phyloP scores from a whole-genome alignment of 306 rosid species.

The Medicago lupulina region DNA sequence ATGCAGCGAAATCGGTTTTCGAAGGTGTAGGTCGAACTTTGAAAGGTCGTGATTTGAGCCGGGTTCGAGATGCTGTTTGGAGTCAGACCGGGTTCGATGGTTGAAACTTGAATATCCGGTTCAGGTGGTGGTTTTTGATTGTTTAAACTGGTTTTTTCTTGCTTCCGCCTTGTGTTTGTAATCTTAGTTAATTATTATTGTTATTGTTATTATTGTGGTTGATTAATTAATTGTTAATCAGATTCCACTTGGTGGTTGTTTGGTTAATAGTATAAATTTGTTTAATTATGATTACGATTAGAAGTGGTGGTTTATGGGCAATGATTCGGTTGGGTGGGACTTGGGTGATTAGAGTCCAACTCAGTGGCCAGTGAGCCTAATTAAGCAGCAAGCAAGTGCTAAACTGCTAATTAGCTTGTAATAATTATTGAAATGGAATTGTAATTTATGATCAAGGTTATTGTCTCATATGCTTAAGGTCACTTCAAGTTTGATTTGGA shows the following conservation, averaged over 20 bases:
- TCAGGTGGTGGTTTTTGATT: background rate
- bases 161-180: background rate
- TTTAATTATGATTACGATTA: background rate
- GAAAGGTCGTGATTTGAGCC: conserved; percentile 93
- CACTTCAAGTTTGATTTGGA: conserved; percentile 7
- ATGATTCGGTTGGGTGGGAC: conserved; percentile 58
- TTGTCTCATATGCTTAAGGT: background rate
- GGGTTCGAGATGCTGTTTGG: conserved; percentile 97
- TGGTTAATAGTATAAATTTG: background rate
- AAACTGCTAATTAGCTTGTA: conserved; percentile 9
- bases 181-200: conserved; percentile 8
- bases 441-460: background rate
- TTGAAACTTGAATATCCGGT: conserved; percentile 11
- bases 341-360: conserved; percentile 51
- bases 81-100: conserved; percentile 97
- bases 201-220: background rate
- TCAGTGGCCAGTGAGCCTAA: conserved; percentile 60
- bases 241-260: conserved; percentile 29
- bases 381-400: conserved; percentile 17
- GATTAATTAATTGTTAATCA: conserved; percentile 7
- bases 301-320: conserved; percentile 46
- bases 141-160: conserved; percentile 2
- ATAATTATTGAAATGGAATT: background rate
- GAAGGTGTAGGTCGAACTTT: conserved; percentile 96
- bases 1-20: conserved; percentile 79